A percentile compares a stretch with the other conserved stretches of the same genome.
Conservation (phyloP, 805 yeast genomes). For the Cyberlindnera galapagoensis region DNA sequence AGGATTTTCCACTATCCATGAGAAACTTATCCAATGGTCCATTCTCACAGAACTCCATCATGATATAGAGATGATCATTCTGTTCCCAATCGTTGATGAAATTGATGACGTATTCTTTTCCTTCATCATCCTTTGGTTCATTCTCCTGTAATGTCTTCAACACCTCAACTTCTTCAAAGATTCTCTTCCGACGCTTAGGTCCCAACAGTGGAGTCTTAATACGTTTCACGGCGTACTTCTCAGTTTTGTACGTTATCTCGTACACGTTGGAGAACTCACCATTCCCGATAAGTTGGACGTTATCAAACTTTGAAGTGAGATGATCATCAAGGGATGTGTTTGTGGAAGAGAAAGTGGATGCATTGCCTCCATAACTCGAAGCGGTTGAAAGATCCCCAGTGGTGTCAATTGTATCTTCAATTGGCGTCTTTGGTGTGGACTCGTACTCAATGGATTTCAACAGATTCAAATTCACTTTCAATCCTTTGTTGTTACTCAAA, state of each 20-base stretch:
- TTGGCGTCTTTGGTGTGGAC: slow-evolving; percentile 27
- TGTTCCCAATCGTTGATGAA: slow-evolving; percentile 84
- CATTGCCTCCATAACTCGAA: slow-evolving; percentile 18
- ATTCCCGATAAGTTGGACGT: slow-evolving; percentile 65
- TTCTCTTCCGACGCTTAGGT: slow-evolving; percentile 52
- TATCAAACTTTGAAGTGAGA: slow-evolving; percentile 43
- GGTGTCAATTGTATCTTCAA: slow-evolving; percentile 16
- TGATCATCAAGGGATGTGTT: slow-evolving; percentile 31
- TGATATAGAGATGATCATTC: slow-evolving; percentile 70
- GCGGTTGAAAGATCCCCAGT: slow-evolving; percentile 16
- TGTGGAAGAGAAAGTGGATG: slow-evolving; percentile 20
- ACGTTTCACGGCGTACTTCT: slow-evolving; percentile 80
- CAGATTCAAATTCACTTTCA: slow-evolving; percentile 6
- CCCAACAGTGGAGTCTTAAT: slow-evolving; percentile 60
- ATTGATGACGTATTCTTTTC: slow-evolving; percentile 70
- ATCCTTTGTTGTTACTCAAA: slow-evolving; percentile 12
- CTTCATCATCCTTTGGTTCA: slow-evolving; percentile 43
- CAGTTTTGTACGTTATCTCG: slow-evolving; percentile 62
- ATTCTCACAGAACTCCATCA: slow-evolving; percentile 94
- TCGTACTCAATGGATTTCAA: slow-evolving; percentile 16
- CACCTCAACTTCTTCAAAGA: slow-evolving; percentile 75
- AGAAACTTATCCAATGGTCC: slow-evolving; percentile 83
- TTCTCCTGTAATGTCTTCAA: slow-evolving; percentile 36
- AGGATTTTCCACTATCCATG: slow-evolving; percentile 65
- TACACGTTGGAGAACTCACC: slow-evolving; percentile 92